Conservation (phyloP, 164 flowering plant species). For the Houttuynia cordata region DNA sequence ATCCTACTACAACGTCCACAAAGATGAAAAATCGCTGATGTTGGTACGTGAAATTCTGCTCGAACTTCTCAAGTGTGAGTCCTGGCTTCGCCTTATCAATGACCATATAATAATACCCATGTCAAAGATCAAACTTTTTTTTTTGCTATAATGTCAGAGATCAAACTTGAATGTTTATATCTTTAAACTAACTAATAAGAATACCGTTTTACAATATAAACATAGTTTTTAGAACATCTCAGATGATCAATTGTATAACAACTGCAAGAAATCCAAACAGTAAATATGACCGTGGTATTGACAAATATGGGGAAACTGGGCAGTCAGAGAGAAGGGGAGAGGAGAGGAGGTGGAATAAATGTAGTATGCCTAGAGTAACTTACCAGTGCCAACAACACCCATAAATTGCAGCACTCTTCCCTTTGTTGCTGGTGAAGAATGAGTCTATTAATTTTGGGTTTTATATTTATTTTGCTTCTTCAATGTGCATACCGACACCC, state of each 20-base stretch:
- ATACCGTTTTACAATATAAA: no score
- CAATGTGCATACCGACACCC: conserved; percentile 13
- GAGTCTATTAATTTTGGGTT: conserved; percentile 24
- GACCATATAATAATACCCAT: no score
- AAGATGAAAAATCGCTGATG: not conserved
- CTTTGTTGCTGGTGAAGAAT: conserved; percentile 24
- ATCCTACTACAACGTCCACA: conserved; percentile 20
- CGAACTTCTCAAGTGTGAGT: not conserved
- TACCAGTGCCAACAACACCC: conserved; percentile 31
- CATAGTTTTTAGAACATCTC: no score
- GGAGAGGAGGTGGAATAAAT: not conserved
- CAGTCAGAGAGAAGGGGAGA: not conserved
- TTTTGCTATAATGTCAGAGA: no score
- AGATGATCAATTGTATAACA: no score
- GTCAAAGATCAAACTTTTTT: no score
- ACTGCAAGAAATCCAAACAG: not conserved
- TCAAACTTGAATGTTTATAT: no score
- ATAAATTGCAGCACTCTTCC: conserved; percentile 21
- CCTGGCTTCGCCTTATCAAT: not conserved
- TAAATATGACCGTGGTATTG: not conserved
- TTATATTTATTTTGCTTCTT: conserved; percentile 14
- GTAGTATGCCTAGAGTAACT: conserved; percentile 11
- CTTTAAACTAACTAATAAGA: no score
- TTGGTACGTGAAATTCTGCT: not conserved
- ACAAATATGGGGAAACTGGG: not conserved